phyloP scores from a whole-genome alignment of 2,329 filamentous ascomycete genomes.

The Paradendryphiella salina region DNA sequence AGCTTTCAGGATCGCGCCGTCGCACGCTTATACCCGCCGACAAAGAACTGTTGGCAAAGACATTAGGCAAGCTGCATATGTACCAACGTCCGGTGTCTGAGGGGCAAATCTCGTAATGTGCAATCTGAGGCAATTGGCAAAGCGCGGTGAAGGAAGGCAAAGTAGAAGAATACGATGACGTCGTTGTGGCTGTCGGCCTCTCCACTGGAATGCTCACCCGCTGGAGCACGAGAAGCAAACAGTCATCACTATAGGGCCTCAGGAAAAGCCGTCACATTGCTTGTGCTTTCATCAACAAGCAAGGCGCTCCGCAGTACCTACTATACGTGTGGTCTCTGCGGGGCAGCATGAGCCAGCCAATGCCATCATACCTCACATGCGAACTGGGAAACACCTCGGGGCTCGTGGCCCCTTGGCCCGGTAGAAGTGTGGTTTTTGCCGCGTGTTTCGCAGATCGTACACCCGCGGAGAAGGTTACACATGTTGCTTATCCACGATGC shows the following conservation, averaged over 20 bases:
- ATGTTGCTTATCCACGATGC: not conserved
- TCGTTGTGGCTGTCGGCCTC: not conserved
- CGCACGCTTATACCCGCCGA: conserved; percentile 7
- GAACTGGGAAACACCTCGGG: not conserved
- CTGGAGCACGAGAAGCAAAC: too few relatives aligned
- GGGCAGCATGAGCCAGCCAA: not conserved
- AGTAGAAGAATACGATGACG: not conserved
- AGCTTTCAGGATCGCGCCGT: conserved; percentile 12
- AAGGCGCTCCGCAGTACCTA: not conserved
- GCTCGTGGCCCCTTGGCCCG: conserved; percentile 5
- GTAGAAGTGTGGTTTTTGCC: conserved; percentile 2
- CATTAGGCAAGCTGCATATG: conserved; percentile 7
- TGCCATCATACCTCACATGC: conserved; percentile 7
- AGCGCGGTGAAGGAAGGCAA: conserved; percentile 1
- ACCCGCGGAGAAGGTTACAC: not conserved
- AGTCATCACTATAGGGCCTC: too few relatives aligned
- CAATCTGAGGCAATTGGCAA: conserved; percentile 3
- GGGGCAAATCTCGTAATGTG: conserved; percentile 4
- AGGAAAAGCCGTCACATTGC: not conserved
- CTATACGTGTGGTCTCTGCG: not conserved
- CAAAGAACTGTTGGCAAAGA: not conserved
- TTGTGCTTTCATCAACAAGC: not conserved
- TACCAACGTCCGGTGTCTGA: conserved; percentile 1
- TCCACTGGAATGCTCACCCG: not conserved
- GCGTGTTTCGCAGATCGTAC: conserved; percentile 5